Conservation (phyloP, 2,329 filamentous ascomycete genomes). For the Diaporthe vaccinii region DNA sequence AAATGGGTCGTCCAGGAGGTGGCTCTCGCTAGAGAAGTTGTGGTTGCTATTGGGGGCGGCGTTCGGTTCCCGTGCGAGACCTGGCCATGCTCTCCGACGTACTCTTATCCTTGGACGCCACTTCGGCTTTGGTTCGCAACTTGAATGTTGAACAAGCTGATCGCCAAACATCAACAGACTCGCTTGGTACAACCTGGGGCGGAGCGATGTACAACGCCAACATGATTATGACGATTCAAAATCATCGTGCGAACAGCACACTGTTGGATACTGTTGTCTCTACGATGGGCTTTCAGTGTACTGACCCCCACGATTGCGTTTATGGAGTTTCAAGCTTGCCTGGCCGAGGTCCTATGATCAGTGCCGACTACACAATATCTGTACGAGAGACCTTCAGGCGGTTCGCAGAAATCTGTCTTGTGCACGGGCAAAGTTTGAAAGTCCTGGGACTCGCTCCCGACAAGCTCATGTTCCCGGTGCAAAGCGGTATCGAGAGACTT, state of each 20-base stretch:
- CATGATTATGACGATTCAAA: not conserved
- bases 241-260: not conserved
- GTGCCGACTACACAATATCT: not conserved
- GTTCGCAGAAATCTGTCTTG: not conserved
- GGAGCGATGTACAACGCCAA: not conserved
- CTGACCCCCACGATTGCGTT: not conserved
- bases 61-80: not conserved
- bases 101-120: not conserved
- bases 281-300: not conserved
- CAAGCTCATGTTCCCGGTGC: not conserved
- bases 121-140: not conserved
- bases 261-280: not conserved
- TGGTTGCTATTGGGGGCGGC: not conserved
- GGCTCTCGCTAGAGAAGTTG: not conserved
- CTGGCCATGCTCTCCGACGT: not conserved
- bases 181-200: not conserved
- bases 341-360: not conserved
- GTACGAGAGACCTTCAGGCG: not conserved
- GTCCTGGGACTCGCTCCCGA: not conserved
- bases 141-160: not conserved
- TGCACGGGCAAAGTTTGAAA: not conserved
- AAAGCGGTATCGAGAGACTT: not conserved
- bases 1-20: not conserved
- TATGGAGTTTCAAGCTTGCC: not conserved
- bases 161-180: not conserved